phyloP scores from a whole-genome alignment of 208 protist genomes.

The Tritrichomonas musculus region DNA sequence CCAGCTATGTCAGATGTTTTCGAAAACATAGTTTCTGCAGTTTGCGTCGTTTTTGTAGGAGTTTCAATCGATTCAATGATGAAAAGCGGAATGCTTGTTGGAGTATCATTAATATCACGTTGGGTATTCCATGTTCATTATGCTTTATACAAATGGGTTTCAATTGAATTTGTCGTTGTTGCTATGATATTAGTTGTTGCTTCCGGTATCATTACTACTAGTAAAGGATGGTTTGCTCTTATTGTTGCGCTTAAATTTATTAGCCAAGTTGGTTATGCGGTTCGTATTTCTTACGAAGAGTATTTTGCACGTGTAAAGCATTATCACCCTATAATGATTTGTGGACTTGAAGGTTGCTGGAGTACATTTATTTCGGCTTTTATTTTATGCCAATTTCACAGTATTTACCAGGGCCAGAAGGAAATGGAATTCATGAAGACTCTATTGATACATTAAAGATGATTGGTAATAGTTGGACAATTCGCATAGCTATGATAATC shows the following conservation, averaged over 20 bases:
- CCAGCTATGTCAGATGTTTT: neutral
- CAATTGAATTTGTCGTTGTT: neutral
- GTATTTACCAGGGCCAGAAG: neutral
- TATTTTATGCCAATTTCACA: neutral
- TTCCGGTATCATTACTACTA: neutral
- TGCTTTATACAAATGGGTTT: neutral
- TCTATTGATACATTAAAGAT: neutral
- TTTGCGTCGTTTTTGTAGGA: neutral
- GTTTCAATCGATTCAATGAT: neutral
- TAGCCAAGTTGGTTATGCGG: neutral
- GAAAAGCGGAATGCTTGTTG: neutral
- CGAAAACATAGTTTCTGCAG: neutral
- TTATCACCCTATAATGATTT: neutral
- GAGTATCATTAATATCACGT: neutral
- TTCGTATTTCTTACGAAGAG: neutral
- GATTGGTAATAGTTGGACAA: neutral
- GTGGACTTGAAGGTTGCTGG: neutral
- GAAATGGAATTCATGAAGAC: neutral
- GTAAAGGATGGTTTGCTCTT: neutral
- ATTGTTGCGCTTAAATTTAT: neutral
- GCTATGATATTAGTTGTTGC: neutral
- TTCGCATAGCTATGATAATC: too few species aligned
- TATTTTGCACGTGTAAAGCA: neutral
- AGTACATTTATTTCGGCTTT: neutral
- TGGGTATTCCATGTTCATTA: neutral